A percentile compares a stretch with the other conserved stretches of the same genome.
Evolutionary conservation across 768 basidiomycete genomes (phyloP).

Genomic region (Nevesoporus exiguus): DNA sequence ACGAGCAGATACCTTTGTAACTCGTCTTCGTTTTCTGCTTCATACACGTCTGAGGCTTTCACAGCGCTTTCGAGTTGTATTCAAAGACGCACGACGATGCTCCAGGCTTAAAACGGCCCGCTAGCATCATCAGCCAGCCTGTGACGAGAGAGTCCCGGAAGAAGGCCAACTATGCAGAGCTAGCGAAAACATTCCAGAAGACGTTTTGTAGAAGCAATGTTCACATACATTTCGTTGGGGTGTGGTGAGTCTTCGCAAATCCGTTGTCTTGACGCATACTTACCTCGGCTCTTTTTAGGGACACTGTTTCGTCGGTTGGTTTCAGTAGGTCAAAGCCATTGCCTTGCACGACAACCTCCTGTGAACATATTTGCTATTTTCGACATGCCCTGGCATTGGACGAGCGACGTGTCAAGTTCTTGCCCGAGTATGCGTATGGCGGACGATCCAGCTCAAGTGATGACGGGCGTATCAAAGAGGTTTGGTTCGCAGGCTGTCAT

Average conservation of each 20-base stretch:
- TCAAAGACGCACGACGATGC: conserved; percentile 25
- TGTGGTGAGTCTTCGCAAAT: conserved; percentile 32
- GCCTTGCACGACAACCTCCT: conserved; percentile 30
- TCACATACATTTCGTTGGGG: conserved; percentile 43
- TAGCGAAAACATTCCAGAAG: conserved; percentile 31
- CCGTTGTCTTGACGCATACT: neutral
- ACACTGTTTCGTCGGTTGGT: conserved; percentile 47
- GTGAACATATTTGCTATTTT: conserved; percentile 39
- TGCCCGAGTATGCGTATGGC: conserved; percentile 41
- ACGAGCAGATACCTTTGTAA: conserved; percentile 41
- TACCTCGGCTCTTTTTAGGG: conserved; percentile 29
- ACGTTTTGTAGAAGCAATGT: conserved; percentile 36
- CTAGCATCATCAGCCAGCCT: conserved; percentile 10
- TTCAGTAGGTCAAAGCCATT: conserved; percentile 29
- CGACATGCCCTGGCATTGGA: conserved; percentile 48
- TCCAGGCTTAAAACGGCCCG: conserved; percentile 3
- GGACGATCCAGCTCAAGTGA: conserved; percentile 13
- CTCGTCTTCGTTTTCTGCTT: neutral
- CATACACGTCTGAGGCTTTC: neutral
- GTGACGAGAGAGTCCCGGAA: conserved; percentile 8
- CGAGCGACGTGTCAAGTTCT: conserved; percentile 45
- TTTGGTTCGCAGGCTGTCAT: conserved; percentile 42
- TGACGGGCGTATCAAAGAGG: conserved; percentile 35
- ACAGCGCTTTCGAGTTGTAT: conserved; percentile 40
- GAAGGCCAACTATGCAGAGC: conserved; percentile 16